Percentiles rank a stretch among this genome's conserved stretches.
Conservation (phyloP, 129 eudicot species). For the Oenanthe sinensis region DNA sequence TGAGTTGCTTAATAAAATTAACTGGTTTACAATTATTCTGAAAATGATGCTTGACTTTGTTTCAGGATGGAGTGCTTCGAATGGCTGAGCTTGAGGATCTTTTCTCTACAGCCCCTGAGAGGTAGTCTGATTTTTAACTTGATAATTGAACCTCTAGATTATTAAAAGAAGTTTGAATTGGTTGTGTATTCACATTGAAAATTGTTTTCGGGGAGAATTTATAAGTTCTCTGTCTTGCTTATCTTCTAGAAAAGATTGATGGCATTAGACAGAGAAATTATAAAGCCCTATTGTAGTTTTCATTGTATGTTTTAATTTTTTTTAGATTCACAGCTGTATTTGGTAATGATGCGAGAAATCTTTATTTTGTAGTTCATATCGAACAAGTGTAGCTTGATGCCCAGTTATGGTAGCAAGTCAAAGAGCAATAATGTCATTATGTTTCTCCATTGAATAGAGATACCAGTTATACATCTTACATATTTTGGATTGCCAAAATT, state of each 20-base stretch:
- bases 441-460: not conserved
- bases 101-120: conserved; percentile 93
- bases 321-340: not conserved
- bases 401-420: not conserved
- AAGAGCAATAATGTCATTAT: not conserved
- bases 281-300: not conserved
- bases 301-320: not conserved
- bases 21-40: not conserved
- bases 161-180: not conserved
- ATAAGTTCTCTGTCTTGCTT: not conserved
- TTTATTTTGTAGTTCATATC: no score
- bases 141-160: not conserved
- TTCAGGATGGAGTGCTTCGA: conserved; percentile 80
- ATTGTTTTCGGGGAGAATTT: not conserved
- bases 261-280: not conserved
- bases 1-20: not conserved
- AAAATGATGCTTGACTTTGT: not conserved
- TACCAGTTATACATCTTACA: no score
- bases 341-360: no score
- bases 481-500: not conserved
- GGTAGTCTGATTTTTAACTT: conserved; percentile 32
- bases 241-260: not conserved
- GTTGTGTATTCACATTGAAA: not conserved
- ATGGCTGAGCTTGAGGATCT: conserved; percentile 68
- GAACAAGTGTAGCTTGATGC: not conserved